These are phyloP conservation scores for Striga asiatica DNA, from an alignment of 257 asterid species.

Conservation along the genomic window DNA sequence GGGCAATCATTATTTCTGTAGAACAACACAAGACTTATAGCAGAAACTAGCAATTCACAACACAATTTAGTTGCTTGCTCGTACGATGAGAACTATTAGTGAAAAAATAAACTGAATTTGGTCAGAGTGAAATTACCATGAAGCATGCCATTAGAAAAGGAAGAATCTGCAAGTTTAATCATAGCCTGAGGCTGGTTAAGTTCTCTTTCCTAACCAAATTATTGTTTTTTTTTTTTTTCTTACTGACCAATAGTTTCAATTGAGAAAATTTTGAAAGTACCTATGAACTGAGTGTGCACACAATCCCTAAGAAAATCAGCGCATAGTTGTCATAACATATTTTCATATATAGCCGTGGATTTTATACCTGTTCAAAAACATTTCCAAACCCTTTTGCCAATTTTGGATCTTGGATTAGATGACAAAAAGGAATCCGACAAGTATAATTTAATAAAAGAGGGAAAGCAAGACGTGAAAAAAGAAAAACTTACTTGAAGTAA, in stretches of 20 bases:
- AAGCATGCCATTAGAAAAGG: neutral
- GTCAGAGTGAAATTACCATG: neutral
- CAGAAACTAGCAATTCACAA: neutral
- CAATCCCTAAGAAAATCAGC: no score
- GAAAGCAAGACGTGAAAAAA: neutral
- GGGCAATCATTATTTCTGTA: conserved; percentile 49
- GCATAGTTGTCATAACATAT: no score
- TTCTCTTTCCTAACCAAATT: no score
- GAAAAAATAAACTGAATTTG: neutral
- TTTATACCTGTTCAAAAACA: no score
- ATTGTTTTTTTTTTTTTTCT: no score
- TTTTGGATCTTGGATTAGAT: neutral
- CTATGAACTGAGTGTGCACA: no score
- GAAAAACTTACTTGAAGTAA: conserved; percentile 26
- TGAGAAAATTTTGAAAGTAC: no score
- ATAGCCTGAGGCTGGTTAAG: no score
- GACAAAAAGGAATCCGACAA: neutral
- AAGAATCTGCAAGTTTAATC: neutral
- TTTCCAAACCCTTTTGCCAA: neutral
- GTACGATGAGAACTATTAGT: neutral
- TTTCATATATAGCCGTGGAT: no score
- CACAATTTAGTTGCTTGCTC: neutral
- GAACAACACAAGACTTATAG: neutral
- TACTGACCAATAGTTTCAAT: no score
- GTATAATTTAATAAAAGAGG: neutral